A percentile compares a stretch with the other conserved stretches of the same genome.
Evolutionary conservation across 805 yeast genomes (phyloP).

Genomic region (Starmerella potacharoeniae): DNA sequence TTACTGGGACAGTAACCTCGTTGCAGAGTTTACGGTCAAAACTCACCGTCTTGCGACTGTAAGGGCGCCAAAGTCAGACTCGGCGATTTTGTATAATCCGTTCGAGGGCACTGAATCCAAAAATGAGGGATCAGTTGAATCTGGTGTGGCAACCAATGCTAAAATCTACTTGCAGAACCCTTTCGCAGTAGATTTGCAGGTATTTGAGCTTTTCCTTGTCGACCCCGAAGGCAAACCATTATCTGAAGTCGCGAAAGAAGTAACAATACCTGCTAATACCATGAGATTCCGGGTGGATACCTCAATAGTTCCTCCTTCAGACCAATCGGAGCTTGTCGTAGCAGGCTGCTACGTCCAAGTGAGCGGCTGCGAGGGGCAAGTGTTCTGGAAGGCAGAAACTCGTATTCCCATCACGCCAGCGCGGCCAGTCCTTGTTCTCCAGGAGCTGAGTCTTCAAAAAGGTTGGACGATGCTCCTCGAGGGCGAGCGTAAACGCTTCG

Average conservation of each 20-base stretch:
- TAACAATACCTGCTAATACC: constrained; percentile 24
- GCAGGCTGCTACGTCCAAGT: constrained; percentile 42
- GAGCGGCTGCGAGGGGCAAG: constrained; percentile 39
- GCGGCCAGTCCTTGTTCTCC: constrained; percentile 52
- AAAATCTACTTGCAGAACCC: constrained; percentile 62
- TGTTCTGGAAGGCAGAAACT: constrained; percentile 26
- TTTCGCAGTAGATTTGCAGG: constrained; percentile 57
- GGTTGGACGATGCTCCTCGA: constrained; percentile 68
- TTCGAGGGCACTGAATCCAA: constrained; percentile 25
- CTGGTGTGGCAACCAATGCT: constrained; percentile 54
- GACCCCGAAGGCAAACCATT: constrained; percentile 18
- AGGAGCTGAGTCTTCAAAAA: constrained; percentile 43
- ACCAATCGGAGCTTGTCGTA: constrained; percentile 40
- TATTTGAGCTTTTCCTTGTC: constrained; percentile 31
- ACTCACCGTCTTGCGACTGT: constrained; percentile 15
- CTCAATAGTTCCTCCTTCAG: constrained; percentile 27
- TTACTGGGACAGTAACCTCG: constrained; percentile 67
- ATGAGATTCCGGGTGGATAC: constrained; percentile 21
- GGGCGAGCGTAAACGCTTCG: constrained; percentile 52
- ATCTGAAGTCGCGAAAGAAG: constrained; percentile 20
- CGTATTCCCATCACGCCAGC: constrained; percentile 30
- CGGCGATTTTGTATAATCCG: constrained; percentile 40
- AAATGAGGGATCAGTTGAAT: constrained; percentile 33
- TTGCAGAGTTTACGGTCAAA: constrained; percentile 37
- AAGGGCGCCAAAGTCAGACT: constrained; percentile 2